phyloP scores from a whole-genome alignment of 805 yeast species.

The Lipomyces mesembrius region DNA sequence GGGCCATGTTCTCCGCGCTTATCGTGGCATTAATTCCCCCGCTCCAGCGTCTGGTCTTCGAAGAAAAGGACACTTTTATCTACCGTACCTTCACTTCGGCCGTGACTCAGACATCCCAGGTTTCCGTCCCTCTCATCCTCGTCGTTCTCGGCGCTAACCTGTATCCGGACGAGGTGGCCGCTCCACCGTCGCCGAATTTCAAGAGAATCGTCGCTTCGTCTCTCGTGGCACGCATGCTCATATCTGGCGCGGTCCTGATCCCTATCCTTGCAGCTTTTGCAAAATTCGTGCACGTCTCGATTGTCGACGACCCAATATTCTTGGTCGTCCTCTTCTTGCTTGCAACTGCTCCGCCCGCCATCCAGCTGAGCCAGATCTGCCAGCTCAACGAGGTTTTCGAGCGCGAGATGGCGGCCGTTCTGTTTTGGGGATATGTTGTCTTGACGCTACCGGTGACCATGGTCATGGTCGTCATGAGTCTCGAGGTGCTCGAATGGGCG shows the following conservation, averaged over 20 bases:
- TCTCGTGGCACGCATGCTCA: slow-evolving; percentile 60
- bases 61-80: slow-evolving; percentile 51
- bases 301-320: slow-evolving; percentile 62
- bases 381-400: slow-evolving; percentile 65
- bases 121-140: slow-evolving; percentile 65
- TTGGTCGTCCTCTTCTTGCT: slow-evolving; percentile 62
- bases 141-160: slow-evolving; percentile 66
- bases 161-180: slow-evolving; percentile 58
- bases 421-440: slow-evolving; percentile 70
- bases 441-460: slow-evolving; percentile 65
- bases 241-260: slow-evolving; percentile 59
- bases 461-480: slow-evolving; percentile 57
- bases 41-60: slow-evolving; percentile 54
- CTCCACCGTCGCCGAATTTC: slow-evolving; percentile 40
- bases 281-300: slow-evolving; percentile 55
- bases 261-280: slow-evolving; percentile 60
- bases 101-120: slow-evolving; percentile 58
- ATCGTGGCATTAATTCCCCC: slow-evolving; percentile 62
- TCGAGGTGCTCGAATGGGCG: slow-evolving; percentile 62
- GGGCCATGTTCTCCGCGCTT: slow-evolving; percentile 64
- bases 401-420: slow-evolving; percentile 65
- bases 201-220: slow-evolving; percentile 57
- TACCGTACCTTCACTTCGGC: slow-evolving; percentile 59
- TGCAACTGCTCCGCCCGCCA: slow-evolving; percentile 69
- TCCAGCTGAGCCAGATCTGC: slow-evolving; percentile 67